Conservation (phyloP, 345 rosid genomes). For the Camelina neglecta region DNA sequence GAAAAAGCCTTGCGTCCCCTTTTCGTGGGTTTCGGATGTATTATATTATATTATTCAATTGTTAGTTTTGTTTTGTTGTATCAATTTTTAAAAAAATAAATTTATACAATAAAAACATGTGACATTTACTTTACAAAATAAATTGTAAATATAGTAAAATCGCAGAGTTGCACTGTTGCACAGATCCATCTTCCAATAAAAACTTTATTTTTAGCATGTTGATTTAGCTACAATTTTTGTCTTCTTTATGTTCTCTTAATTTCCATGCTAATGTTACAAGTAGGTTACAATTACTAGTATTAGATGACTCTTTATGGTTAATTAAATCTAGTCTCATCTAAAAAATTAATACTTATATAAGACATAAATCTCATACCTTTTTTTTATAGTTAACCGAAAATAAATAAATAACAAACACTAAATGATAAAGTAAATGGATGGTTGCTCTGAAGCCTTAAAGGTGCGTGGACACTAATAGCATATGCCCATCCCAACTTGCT, state of each 20-base stretch:
- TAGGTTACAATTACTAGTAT: neutral
- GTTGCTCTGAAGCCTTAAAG: neutral
- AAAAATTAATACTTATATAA: neutral
- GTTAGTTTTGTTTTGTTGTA: neutral
- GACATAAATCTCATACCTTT: neutral
- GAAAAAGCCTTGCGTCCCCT: conserved; percentile 26
- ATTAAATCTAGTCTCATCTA: neutral
- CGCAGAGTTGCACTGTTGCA: neutral
- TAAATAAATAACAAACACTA: neutral
- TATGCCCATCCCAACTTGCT: conserved; percentile 17
- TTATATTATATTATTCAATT: neutral
- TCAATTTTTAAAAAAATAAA: neutral
- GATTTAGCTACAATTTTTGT: neutral
- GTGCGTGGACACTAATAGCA: neutral
- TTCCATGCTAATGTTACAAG: neutral
- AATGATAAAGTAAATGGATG: neutral
- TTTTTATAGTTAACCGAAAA: neutral
- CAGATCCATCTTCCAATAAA: neutral
- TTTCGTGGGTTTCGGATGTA: neutral
- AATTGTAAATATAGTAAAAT: neutral
- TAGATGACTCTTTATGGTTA: neutral
- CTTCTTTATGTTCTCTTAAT: neutral
- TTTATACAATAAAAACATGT: neutral
- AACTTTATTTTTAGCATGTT: neutral
- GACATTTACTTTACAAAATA: neutral